Conservation (phyloP, 176 grass and related monocot species). For the Juncus inflexus region DNA sequence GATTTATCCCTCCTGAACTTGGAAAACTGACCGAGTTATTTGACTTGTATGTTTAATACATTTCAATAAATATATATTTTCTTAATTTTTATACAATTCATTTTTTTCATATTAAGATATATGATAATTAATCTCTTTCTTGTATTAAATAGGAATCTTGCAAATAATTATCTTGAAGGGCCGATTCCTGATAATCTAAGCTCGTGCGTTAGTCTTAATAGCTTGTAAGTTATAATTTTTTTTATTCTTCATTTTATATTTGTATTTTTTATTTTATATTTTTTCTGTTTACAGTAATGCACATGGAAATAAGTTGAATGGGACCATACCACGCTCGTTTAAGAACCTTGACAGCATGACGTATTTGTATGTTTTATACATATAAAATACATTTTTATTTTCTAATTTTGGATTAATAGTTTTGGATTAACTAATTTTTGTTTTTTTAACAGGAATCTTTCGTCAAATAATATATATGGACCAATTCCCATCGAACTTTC, state of each 20-base stretch:
- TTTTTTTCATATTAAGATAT: neutral
- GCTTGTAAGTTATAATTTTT: conserved; percentile 68
- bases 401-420: neutral
- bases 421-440: neutral
- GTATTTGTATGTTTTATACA: conserved; percentile 56
- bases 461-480: conserved; percentile 73
- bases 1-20: conserved; percentile 82
- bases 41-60: conserved; percentile 62
- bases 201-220: conserved; percentile 92
- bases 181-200: conserved; percentile 89
- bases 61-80: neutral
- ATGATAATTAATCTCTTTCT: neutral
- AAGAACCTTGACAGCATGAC: conserved; percentile 96
- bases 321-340: conserved; percentile 77
- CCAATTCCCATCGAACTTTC: conserved; percentile 86
- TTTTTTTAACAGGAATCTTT: conserved; percentile 63
- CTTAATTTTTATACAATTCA: neutral
- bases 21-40: conserved; percentile 84
- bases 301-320: conserved; percentile 84
- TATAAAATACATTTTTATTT: neutral
- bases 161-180: conserved; percentile 82
- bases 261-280: neutral
- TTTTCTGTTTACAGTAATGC: conserved; percentile 60
- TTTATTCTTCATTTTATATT: neutral
- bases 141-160: conserved; percentile 62